Conservation (phyloP, 805 yeast genomes). For the Millerozyma acaciae region DNA sequence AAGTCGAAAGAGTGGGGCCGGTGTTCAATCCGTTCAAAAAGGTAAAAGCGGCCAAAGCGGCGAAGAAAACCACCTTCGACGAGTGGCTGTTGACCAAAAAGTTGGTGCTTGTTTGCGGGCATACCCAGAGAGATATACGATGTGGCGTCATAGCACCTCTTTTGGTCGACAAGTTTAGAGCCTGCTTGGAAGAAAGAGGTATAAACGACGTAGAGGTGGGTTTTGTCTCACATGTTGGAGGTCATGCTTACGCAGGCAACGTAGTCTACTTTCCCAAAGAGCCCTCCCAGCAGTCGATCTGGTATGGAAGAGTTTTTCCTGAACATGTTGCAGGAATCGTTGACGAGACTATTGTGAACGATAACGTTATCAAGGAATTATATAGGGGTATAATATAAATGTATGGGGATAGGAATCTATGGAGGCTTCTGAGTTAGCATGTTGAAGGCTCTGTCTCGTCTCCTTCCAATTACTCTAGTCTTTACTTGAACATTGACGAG, state of each 20-base stretch:
- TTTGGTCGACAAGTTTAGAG: slow-evolving; percentile 46
- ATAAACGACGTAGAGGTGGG: slow-evolving; percentile 42
- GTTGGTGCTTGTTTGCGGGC: slow-evolving; percentile 62
- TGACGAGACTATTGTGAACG: slow-evolving; percentile 46
- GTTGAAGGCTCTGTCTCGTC: too few species aligned
- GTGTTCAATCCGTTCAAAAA: slow-evolving; percentile 23
- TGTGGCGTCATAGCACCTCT: slow-evolving; percentile 69
- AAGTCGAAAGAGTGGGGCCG: slow-evolving; percentile 8
- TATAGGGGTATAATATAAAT: slow-evolving; percentile 48
- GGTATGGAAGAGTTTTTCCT: slow-evolving; percentile 79
- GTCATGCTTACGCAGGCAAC: slow-evolving; percentile 85
- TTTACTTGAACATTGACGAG: too few species aligned
- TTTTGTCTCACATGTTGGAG: slow-evolving; percentile 73
- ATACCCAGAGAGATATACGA: slow-evolving; percentile 55
- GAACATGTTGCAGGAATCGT: slow-evolving; percentile 64
- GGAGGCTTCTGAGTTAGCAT: too few species aligned
- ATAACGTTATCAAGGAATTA: slow-evolving; percentile 51
- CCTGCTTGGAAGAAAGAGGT: slow-evolving; percentile 33
- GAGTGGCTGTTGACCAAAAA: slow-evolving; percentile 16
- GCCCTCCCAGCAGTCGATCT: slow-evolving; percentile 43
- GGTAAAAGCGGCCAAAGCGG: slow-evolving; percentile 1
- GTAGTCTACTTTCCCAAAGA: slow-evolving; percentile 49
- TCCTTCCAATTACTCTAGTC: too few species aligned
- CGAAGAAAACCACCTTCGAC: slow-evolving; percentile 6
- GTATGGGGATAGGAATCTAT: too few species aligned